These are phyloP conservation scores for Phytomonas francai DNA, from an alignment of 208 protist species.

Conservation along the genomic window DNA sequence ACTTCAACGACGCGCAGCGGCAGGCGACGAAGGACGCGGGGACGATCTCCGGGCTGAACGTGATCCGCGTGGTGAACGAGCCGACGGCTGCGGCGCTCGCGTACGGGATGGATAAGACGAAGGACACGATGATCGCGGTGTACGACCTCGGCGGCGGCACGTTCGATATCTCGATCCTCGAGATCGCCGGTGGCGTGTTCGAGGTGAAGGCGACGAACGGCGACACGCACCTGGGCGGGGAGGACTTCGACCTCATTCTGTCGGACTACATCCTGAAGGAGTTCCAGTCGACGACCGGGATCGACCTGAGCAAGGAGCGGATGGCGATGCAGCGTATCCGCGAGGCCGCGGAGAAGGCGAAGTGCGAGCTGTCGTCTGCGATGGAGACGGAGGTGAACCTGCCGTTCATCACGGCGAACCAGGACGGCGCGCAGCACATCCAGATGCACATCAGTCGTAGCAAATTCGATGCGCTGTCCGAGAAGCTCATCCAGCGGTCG, in stretches of 20 bases:
- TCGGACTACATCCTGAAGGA: conserved; percentile 83
- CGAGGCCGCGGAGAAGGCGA: conserved; percentile 97
- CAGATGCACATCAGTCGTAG: conserved; percentile 77
- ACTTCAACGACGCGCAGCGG: conserved; percentile 98
- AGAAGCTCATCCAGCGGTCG: conserved; percentile 65
- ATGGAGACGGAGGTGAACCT: conserved; percentile 91
- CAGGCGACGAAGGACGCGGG: conserved; percentile 97
- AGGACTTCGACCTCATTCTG: conserved; percentile 97
- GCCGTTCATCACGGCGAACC: conserved; percentile 94
- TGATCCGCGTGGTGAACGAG: conserved; percentile 98
- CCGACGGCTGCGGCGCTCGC: conserved; percentile 94
- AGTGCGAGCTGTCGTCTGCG: conserved; percentile 94
- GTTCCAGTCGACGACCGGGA: conserved; percentile 91
- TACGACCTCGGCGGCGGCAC: conserved; percentile 87
- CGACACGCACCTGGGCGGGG: conserved; percentile 98
- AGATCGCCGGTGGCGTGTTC: conserved; percentile 94
- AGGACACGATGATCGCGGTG: conserved; percentile 43
- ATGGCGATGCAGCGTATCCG: conserved; percentile 95
- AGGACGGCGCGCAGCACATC: conserved; percentile 81
- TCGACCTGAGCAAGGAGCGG: conserved; percentile 92
- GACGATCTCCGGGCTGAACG: conserved; percentile 90
- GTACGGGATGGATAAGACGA: conserved; percentile 15
- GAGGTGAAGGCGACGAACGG: conserved; percentile 97
- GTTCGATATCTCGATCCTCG: conserved; percentile 98
- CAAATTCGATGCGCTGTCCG: conserved; percentile 89